A percentile compares a stretch with the other conserved stretches of the same genome.
Conservation (phyloP, 169 alveolate species). For the Haemoproteus tartakovskyi region DNA sequence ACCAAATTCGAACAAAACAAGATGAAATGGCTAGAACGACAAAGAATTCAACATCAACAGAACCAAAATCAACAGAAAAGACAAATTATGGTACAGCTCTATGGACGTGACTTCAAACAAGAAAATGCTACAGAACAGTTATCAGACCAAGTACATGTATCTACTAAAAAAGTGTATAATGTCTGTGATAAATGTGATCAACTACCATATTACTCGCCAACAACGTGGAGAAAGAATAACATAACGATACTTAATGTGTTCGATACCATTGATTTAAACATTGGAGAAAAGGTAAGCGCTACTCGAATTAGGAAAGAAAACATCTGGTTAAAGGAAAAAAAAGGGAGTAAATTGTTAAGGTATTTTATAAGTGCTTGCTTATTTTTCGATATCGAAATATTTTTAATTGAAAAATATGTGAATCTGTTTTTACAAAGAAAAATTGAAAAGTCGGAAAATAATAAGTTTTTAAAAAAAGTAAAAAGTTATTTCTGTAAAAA, state of each 20-base stretch:
- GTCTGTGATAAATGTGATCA: not conserved
- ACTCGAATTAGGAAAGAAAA: constrained; percentile 33
- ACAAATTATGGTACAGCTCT: too few species aligned
- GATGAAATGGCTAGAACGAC: not conserved
- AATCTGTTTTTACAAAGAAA: constrained; percentile 12
- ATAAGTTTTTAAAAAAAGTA: constrained; percentile 16
- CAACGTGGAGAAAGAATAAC: too few species aligned
- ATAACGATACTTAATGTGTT: constrained; percentile 34
- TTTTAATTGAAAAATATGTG: constrained; percentile 30
- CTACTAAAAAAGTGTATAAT: too few species aligned
- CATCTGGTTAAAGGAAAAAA: constrained; percentile 5
- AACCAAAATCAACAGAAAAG: not conserved
- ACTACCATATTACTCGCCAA: not conserved
- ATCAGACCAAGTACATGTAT: too few species aligned
- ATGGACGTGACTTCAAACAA: too few species aligned
- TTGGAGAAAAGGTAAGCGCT: constrained; percentile 41
- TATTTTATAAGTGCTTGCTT: constrained; percentile 48
- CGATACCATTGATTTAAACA: constrained; percentile 37
- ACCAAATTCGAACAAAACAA: not conserved
- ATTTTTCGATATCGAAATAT: constrained; percentile 33
- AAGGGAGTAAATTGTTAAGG: constrained; percentile 19
- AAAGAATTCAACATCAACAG: not conserved
- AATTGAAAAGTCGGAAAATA: constrained; percentile 10
- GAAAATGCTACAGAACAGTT: too few species aligned
- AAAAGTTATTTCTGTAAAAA: constrained; percentile 30